Percentiles rank a stretch among this genome's conserved stretches.
Evolutionary conservation across 371 early-diverging fungal genomes (phyloP).

Genomic region (Funneliformis caledonium): DNA sequence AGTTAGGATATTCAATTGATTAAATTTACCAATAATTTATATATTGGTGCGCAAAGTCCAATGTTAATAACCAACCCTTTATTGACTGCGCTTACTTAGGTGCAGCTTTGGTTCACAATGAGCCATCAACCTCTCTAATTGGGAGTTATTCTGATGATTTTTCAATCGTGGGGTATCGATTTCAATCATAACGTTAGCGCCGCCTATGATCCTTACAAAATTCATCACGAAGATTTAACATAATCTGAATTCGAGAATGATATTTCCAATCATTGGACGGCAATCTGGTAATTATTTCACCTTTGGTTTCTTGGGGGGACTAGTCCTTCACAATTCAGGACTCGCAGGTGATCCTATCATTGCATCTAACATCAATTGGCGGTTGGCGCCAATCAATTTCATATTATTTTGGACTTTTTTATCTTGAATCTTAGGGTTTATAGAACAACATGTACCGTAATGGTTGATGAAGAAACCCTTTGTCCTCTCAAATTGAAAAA

Average conservation of each 20-base stretch:
- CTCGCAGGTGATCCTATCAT: constrained; percentile 4
- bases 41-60: background rate
- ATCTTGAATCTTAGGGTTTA: background rate
- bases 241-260: background rate
- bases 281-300: constrained; percentile 1
- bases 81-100: background rate
- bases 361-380: constrained; percentile 23
- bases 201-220: background rate
- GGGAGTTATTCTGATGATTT: background rate
- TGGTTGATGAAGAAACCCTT: background rate
- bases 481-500: background rate
- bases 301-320: constrained; percentile 40
- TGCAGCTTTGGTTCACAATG: background rate
- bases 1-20: background rate
- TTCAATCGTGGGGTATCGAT: background rate
- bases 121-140: background rate
- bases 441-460: background rate
- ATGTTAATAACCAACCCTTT: background rate
- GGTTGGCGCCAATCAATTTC: constrained; percentile 29
- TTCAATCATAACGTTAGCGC: background rate
- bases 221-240: background rate
- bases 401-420: background rate
- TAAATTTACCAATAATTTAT: constrained; percentile 19
- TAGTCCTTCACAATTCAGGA: constrained; percentile 30
- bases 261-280: constrained; percentile 11